Evolutionary conservation across 2,329 filamentous ascomycete genomes (phyloP).

Genomic region (Aspergillus sp.): DNA sequence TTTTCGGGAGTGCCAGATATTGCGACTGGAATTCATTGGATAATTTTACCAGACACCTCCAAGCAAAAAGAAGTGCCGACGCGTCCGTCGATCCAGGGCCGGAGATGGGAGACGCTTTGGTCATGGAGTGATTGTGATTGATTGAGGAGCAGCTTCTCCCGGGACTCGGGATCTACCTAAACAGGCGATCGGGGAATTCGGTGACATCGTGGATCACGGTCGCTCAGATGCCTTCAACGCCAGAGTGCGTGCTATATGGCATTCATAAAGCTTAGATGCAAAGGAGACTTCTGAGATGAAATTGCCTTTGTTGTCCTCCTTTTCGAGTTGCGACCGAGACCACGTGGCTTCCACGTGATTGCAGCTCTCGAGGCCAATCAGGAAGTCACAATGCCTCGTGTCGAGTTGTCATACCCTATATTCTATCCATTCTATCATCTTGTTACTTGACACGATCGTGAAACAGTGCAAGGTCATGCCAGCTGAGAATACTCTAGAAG

Average conservation of each 20-base stretch:
- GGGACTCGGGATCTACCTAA: slow-evolving; percentile 1
- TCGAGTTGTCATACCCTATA: too few relatives aligned
- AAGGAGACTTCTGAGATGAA: not conserved
- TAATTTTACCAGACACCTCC: not conserved
- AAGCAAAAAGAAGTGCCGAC: not conserved
- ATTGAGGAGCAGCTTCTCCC: not conserved
- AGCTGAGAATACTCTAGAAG: not conserved
- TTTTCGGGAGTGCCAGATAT: not conserved
- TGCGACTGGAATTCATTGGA: not conserved
- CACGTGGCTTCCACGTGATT: not conserved
- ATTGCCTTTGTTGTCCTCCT: too few relatives aligned
- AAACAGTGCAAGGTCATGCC: not conserved
- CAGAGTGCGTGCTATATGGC: not conserved
- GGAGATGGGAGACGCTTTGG: not conserved
- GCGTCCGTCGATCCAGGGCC: not conserved
- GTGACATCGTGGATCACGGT: not conserved
- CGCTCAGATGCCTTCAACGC: not conserved
- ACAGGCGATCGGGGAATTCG: not conserved
- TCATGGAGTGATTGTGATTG: not conserved
- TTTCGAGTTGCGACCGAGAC: not conserved
- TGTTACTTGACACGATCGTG: not conserved
- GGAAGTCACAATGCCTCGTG: too few relatives aligned
- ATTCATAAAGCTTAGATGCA: not conserved
- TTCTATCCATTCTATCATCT: not conserved
- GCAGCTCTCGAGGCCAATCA: not conserved